Evolutionary conservation across 768 basidiomycete species (phyloP).

Genomic region (Termitomyces sp.): DNA sequence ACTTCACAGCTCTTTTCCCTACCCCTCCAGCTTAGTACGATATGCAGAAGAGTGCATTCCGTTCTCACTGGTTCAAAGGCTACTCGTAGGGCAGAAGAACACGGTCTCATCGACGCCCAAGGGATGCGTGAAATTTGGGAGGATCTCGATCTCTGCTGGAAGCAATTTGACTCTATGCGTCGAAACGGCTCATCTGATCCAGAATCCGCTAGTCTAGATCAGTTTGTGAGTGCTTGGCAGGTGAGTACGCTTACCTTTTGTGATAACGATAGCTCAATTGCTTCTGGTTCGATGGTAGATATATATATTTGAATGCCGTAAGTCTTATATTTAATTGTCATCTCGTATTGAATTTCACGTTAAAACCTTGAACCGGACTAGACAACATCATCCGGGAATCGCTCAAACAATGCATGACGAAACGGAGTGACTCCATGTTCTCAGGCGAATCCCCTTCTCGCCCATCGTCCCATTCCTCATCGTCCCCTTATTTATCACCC

Average conservation of each 20-base stretch:
- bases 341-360: slow-evolving; percentile 6
- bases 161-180: slow-evolving; percentile 71
- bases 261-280: slow-evolving; percentile 12
- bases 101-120: slow-evolving; percentile 56
- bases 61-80: slow-evolving; percentile 80
- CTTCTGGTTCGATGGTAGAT: slow-evolving; percentile 43
- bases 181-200: slow-evolving; percentile 28
- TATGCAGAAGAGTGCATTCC: slow-evolving; percentile 76
- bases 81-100: slow-evolving; percentile 48
- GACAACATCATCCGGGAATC: slow-evolving; percentile 87
- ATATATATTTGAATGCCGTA: slow-evolving; percentile 87
- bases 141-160: slow-evolving; percentile 77
- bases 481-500: slow-evolving; percentile 44
- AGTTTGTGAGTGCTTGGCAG: slow-evolving; percentile 86
- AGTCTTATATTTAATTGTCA: slow-evolving; percentile 27
- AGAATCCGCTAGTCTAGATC: slow-evolving; percentile 39
- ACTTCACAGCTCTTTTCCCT: slow-evolving; percentile 61
- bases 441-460: slow-evolving; percentile 44
- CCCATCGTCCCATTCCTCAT: slow-evolving; percentile 41
- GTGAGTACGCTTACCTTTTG: slow-evolving; percentile 37
- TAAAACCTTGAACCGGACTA: slow-evolving; percentile 23
- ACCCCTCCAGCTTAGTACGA: slow-evolving; percentile 70
- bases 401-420: slow-evolving; percentile 56
- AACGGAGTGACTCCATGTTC: slow-evolving; percentile 27
- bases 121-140: slow-evolving; percentile 82